Evolutionary conservation across 345 rosid species (phyloP), one percentile per base, ranked within the genome.

Genomic region (Bruguiera sexangula): DNA sequence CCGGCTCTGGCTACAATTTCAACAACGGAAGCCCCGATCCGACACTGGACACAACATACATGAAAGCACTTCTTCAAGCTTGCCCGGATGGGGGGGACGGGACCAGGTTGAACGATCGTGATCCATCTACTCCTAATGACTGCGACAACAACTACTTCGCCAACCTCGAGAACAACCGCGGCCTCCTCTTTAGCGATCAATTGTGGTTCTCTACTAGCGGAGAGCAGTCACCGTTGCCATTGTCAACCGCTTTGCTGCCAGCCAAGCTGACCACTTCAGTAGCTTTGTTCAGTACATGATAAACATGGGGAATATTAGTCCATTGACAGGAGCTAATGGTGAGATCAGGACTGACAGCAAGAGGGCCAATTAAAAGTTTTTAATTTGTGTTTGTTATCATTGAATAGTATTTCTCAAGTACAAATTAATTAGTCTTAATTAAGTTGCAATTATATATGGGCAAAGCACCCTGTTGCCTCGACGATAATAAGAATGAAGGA

Each of bases 1-100:
- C 76, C 81, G 97, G 57, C 85, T 87, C 1, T 91, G 29, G 29
- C 29, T 27, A 91, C 88, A 85, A 91, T 70, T 85, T 87, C 51
- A 87, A 50, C 29, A 20, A 31, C 1, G 68, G 73, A 20, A 62
- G n/a, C 19, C 64, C 60, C 0, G 79, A 70, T 48, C n/a, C 79
- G 9, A 60, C 52, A 13, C 1, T 76, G 29, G 53, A 66, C 72
- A 21, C 72, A 10, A 65, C 78, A 5, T 73, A 65, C 26, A 16
- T 56, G 2, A 4, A 36, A 7, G 0, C 55, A 10, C 78, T 74
- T 0, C 29, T 20, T 11, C 52, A 67, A n/a, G 6, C 13, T 6
- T 78, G 78, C 11, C 70, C 82, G 5, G 29, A 70, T n/a, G 62
- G 53, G 13, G 67, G 75, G 18, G 30, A 34, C n/a, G 75, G 63